Evolutionary conservation across 106 monocot genomes (phyloP).

Genomic region (Allium cepa): DNA sequence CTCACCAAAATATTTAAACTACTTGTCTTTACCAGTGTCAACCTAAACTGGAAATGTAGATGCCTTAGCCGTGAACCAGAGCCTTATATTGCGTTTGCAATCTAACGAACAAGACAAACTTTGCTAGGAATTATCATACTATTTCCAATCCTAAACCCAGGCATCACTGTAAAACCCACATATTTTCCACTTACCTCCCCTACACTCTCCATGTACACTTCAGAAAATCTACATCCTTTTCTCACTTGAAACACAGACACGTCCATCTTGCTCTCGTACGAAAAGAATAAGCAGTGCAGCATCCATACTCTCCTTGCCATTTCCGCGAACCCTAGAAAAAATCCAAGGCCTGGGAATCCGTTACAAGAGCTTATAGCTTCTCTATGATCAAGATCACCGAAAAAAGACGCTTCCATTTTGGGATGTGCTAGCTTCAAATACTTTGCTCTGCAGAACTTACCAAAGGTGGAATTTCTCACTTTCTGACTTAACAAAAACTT

Average conservation of each 20-base stretch:
- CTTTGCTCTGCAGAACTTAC: constrained; percentile 38
- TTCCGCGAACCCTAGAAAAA: constrained; percentile 38
- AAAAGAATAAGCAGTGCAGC: constrained; percentile 59
- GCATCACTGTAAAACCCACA: constrained; percentile 71
- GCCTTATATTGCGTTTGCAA: no score
- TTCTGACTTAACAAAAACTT: not conserved
- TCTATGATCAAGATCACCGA: constrained; percentile 18
- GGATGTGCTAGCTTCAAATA: constrained; percentile 41
- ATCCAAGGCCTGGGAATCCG: constrained; percentile 23
- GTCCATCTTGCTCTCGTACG: constrained; percentile 21
- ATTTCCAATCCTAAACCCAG: constrained; percentile 62
- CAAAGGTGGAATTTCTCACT: not conserved
- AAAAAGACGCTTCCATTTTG: constrained; percentile 54
- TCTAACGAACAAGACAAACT: no score
- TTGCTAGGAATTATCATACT: constrained; percentile 28
- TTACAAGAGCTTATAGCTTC: constrained; percentile 11
- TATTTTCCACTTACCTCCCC: constrained; percentile 8
- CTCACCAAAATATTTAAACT: no score
- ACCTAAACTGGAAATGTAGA: no score
- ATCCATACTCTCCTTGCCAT: constrained; percentile 60
- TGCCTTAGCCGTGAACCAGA: no score
- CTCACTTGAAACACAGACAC: constrained; percentile 33
- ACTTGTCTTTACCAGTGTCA: no score
- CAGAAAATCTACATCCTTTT: constrained; percentile 64
- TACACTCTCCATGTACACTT: constrained; percentile 92